Conservation (phyloP, 2,329 filamentous ascomycete species). For the Xylariales sp. region DNA sequence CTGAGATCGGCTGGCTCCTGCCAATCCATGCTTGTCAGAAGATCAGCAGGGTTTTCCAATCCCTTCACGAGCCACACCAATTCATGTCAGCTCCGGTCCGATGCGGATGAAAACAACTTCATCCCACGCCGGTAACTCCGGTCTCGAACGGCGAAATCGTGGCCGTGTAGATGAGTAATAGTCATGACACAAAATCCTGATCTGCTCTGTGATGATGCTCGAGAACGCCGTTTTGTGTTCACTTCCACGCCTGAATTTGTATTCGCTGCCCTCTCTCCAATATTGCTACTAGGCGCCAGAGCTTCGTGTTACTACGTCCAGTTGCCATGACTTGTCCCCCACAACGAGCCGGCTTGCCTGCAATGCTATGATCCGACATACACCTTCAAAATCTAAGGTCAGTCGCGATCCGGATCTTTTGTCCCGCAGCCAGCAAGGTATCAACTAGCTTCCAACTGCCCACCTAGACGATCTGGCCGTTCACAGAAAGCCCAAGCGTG, state of each 20-base stretch:
- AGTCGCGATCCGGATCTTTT: too few relatives aligned
- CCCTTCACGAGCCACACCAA: neutral
- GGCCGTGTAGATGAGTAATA: neutral
- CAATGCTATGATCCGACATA: too few relatives aligned
- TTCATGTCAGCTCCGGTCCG: constrained; percentile 1
- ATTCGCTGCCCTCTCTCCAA: neutral
- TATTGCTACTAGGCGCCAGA: too few relatives aligned
- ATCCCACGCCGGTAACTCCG: neutral
- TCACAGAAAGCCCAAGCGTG: too few relatives aligned
- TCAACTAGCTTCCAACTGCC: too few relatives aligned
- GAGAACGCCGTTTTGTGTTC: neutral
- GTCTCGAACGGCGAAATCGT: neutral
- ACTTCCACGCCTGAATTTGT: neutral
- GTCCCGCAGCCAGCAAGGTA: too few relatives aligned
- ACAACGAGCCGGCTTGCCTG: too few relatives aligned
- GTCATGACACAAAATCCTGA: neutral
- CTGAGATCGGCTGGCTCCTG: constrained; percentile 6
- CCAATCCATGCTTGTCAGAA: constrained; percentile 2
- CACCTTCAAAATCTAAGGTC: too few relatives aligned
- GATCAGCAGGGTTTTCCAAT: constrained; percentile 5
- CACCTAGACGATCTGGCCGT: too few relatives aligned
- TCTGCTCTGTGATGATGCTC: neutral
- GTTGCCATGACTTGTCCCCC: too few relatives aligned
- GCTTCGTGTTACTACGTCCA: too few relatives aligned
- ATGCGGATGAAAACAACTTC: neutral